Percentiles rank a stretch among this genome's conserved stretches.
phyloP scores from a whole-genome alignment of 768 basidiomycete species.

The Auricularia auricula-judae region DNA sequence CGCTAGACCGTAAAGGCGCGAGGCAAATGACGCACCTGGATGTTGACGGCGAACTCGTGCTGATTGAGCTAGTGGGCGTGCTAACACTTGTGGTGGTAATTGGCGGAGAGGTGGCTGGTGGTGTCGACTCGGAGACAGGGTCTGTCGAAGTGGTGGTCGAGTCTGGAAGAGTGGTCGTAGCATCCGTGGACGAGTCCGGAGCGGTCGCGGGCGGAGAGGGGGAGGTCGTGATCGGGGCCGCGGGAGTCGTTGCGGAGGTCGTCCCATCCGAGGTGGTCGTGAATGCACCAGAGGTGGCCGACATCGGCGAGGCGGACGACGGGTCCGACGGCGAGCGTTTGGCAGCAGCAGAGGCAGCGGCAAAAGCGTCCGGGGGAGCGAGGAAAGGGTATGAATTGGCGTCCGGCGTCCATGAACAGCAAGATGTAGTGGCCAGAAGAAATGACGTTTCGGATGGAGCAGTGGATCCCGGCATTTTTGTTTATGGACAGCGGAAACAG shows the following conservation, averaged over 20 bases:
- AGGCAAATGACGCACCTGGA: background rate
- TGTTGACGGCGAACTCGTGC: background rate
- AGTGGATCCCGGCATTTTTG: background rate
- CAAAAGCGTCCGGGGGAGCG: no score
- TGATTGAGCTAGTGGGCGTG: background rate
- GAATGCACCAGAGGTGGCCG: background rate
- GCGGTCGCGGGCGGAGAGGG: conserved; percentile 1
- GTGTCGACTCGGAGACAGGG: conserved; percentile 3
- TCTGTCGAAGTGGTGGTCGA: no score
- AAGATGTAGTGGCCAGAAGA: background rate
- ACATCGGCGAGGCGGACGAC: background rate
- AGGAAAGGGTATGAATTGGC: background rate
- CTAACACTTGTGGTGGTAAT: conserved; percentile 1
- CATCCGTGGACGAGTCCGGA: background rate
- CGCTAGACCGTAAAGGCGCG: background rate
- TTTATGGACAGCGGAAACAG: background rate
- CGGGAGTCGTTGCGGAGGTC: conserved; percentile 10
- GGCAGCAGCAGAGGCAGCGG: no score
- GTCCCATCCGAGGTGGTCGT: conserved; percentile 11
- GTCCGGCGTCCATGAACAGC: background rate
- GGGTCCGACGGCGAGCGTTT: background rate
- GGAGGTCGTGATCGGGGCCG: conserved; percentile 7
- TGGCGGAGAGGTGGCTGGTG: background rate
- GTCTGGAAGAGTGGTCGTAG: conserved; percentile 1
- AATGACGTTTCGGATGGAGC: background rate